These are phyloP conservation scores for Lachnellula subtilissima DNA, from an alignment of 2,329 filamentous ascomycete species.

Conservation along the genomic window DNA sequence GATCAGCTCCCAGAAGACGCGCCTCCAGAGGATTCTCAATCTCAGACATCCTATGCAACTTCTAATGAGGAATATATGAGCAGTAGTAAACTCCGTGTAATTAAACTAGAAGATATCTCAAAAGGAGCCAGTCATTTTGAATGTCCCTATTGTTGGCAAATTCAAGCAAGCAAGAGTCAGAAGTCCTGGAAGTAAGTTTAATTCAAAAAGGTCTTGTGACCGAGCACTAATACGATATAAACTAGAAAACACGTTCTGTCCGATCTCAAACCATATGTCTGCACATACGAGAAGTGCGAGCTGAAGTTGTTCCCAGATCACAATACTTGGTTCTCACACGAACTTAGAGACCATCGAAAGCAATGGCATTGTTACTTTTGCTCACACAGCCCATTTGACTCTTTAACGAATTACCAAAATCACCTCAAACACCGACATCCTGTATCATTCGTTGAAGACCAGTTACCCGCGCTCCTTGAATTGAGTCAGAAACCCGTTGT, in stretches of 20 bases:
- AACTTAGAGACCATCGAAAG: constrained; percentile 23
- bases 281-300: constrained; percentile 29
- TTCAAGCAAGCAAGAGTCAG: constrained; percentile 14
- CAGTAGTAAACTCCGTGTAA: constrained; percentile 1
- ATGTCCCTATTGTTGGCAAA: constrained; percentile 16
- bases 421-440: constrained; percentile 10
- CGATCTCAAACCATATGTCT: constrained; percentile 31
- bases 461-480: constrained; percentile 13
- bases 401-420: neutral
- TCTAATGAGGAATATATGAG: constrained; percentile 4
- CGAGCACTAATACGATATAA: neutral
- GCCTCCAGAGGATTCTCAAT: constrained; percentile 3
- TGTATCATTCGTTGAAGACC: constrained; percentile 9
- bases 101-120: constrained; percentile 9
- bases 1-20: constrained; percentile 1
- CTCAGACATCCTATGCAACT: constrained; percentile 14
- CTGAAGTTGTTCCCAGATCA: constrained; percentile 24
- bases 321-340: constrained; percentile 29
- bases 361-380: constrained; percentile 26
- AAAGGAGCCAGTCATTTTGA: constrained; percentile 7
- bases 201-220: neutral
- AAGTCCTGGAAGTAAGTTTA: constrained; percentile 22
- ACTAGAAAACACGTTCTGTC: constrained; percentile 28
- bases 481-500: constrained; percentile 8
- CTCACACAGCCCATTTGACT: neutral